phyloP scores from a whole-genome alignment of 805 yeast species.

The Schizosaccharomyces japonicus region DNA sequence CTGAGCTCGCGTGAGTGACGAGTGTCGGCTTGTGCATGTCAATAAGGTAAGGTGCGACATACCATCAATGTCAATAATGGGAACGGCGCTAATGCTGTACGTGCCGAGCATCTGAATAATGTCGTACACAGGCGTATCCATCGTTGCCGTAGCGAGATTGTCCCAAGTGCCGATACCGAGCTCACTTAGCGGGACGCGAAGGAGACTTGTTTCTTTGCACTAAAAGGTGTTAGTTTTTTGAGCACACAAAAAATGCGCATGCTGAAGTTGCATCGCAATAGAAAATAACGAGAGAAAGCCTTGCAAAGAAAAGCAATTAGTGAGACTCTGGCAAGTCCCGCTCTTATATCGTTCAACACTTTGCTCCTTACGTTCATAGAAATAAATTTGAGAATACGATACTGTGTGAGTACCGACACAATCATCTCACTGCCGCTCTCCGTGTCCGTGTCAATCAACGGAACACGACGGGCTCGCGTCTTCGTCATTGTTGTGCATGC shows the following conservation, averaged over 20 bases:
- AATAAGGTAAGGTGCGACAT: constrained; percentile 24
- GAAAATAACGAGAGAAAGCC: too few species aligned
- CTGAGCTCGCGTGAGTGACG: too few species aligned
- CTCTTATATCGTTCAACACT: too few species aligned
- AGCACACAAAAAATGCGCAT: not conserved
- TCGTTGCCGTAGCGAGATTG: constrained; percentile 48
- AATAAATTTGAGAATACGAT: constrained; percentile 82
- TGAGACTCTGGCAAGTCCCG: too few species aligned
- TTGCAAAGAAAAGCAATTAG: too few species aligned
- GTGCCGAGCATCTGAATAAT: constrained; percentile 63
- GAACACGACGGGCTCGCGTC: constrained; percentile 75
- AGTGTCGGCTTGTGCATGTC: too few species aligned
- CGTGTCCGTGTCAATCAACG: constrained; percentile 82
- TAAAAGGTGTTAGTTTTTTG: not conserved
- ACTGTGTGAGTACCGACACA: constrained; percentile 84
- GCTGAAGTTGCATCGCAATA: not conserved
- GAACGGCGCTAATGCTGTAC: constrained; percentile 72
- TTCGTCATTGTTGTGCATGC: constrained; percentile 83
- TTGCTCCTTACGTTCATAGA: constrained; percentile 36
- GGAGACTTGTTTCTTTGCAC: constrained; percentile 75
- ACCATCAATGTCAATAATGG: constrained; percentile 57
- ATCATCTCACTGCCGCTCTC: constrained; percentile 82
- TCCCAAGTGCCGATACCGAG: constrained; percentile 38
- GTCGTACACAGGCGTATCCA: constrained; percentile 83
- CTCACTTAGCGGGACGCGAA: constrained; percentile 50